These are phyloP conservation scores for Metarhizium rileyi DNA, from an alignment of 2,329 filamentous ascomycete species.

Conservation along the genomic window DNA sequence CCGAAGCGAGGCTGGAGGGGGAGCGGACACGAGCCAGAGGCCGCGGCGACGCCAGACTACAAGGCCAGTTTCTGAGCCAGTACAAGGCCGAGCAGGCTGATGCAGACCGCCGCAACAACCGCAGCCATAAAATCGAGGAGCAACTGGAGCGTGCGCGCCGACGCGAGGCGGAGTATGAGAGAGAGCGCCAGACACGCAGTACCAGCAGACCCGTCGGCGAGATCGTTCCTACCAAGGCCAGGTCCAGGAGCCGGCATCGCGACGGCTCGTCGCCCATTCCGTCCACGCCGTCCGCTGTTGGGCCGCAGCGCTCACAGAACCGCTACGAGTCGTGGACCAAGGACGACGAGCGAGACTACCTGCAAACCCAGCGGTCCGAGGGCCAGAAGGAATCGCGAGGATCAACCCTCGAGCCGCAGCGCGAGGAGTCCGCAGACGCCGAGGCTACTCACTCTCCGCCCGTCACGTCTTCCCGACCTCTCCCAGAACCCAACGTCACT, in stretches of 20 bases:
- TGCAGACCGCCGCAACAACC: slow-evolving; percentile 18
- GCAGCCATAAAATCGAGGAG: slow-evolving; percentile 65
- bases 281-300: slow-evolving; percentile 2
- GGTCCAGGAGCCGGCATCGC: slow-evolving; percentile 15
- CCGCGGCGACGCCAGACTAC: slow-evolving; percentile 58
- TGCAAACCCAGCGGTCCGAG: slow-evolving; percentile 44
- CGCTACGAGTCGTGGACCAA: slow-evolving; percentile 54
- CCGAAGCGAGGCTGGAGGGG: slow-evolving; percentile 55
- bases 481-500: slow-evolving; percentile 28
- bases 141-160: slow-evolving; percentile 53
- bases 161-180: slow-evolving; percentile 54
- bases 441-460: background rate
- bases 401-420: slow-evolving; percentile 11
- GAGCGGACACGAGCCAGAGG: slow-evolving; percentile 55
- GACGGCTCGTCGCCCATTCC: slow-evolving; percentile 1
- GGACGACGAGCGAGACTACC: slow-evolving; percentile 55
- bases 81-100: slow-evolving; percentile 61
- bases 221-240: slow-evolving; percentile 9
- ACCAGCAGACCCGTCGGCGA: slow-evolving; percentile 18
- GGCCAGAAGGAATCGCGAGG: slow-evolving; percentile 27
- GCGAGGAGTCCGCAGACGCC: background rate
- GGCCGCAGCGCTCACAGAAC: slow-evolving; percentile 17
- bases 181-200: slow-evolving; percentile 37
- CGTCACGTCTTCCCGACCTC: slow-evolving; percentile 28
- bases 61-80: slow-evolving; percentile 78